A percentile compares a stretch with the other conserved stretches of the same genome.
Evolutionary conservation across 768 basidiomycete species (phyloP).

Genomic region (Pisolithus sp.): DNA sequence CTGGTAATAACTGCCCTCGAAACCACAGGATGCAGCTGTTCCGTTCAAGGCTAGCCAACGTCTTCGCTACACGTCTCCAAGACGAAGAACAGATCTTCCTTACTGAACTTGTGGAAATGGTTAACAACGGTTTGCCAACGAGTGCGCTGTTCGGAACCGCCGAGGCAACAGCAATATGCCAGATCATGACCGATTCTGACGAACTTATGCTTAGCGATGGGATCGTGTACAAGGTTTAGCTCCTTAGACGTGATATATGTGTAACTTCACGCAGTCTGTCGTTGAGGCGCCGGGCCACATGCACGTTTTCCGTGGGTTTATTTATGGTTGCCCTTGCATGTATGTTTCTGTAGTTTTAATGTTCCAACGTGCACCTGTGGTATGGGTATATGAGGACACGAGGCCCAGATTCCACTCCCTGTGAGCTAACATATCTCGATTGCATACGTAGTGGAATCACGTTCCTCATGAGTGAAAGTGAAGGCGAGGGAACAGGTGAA

Average conservation of each 20-base stretch:
- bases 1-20: background rate
- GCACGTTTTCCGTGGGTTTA: no score
- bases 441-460: no score
- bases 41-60: slow-evolving; percentile 66
- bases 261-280: no score
- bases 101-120: slow-evolving; percentile 55
- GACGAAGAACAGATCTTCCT: slow-evolving; percentile 76
- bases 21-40: slow-evolving; percentile 65
- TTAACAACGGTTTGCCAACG: slow-evolving; percentile 72
- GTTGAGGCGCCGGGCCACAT: no score
- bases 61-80: slow-evolving; percentile 61
- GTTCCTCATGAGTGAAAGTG: no score
- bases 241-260: background rate
- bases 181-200: slow-evolving; percentile 61
- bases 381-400: no score
- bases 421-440: no score
- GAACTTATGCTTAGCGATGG: slow-evolving; percentile 88
- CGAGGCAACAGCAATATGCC: slow-evolving; percentile 71
- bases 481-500: background rate
- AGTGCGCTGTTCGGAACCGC: slow-evolving; percentile 69
- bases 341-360: no score
- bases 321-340: no score
- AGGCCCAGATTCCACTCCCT: no score
- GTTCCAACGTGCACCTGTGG: no score
- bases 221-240: slow-evolving; percentile 77